phyloP scores from a whole-genome alignment of 202 grass and related monocot species.

The Dendrocalamus latiflorus region DNA sequence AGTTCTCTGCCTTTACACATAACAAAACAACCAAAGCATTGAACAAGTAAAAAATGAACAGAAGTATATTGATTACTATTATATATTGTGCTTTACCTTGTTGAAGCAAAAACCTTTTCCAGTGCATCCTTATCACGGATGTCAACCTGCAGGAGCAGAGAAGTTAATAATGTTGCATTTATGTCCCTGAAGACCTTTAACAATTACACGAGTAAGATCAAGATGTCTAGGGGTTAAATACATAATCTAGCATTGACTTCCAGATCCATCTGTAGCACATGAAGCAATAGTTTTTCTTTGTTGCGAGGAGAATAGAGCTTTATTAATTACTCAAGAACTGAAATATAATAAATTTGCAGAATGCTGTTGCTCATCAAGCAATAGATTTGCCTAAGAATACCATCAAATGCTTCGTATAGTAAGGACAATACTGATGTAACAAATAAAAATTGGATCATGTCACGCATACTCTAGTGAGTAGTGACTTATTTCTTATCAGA shows the following conservation, averaged over 20 bases:
- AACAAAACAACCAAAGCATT: slow-evolving; percentile 16
- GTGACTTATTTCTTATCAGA: not conserved
- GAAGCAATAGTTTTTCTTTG: not conserved
- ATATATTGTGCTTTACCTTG: slow-evolving; percentile 52
- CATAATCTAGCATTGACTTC: not conserved
- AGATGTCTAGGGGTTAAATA: not conserved
- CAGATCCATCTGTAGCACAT: not conserved
- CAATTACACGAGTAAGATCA: slow-evolving; percentile 8
- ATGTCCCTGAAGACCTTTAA: not conserved
- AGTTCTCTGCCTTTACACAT: not conserved
- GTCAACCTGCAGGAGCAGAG: slow-evolving; percentile 67
- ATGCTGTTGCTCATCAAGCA: not conserved
- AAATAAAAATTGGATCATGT: not conserved
- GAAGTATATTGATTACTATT: not conserved
- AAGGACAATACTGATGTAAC: not conserved
- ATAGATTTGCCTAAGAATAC: not conserved
- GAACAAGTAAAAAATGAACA: slow-evolving; percentile 20
- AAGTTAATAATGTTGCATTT: not conserved
- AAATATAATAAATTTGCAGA: not conserved
- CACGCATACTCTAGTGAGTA: not conserved
- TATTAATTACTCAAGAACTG: not conserved
- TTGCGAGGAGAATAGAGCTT: not conserved
- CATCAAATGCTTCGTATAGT: not conserved
- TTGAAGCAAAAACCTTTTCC: slow-evolving; percentile 61
- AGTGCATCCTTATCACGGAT: slow-evolving; percentile 69